A percentile compares a stretch with the other conserved stretches of the same genome.
Conservation (phyloP, 192 early-diverging fungal species). For the Piromyces sp. region DNA sequence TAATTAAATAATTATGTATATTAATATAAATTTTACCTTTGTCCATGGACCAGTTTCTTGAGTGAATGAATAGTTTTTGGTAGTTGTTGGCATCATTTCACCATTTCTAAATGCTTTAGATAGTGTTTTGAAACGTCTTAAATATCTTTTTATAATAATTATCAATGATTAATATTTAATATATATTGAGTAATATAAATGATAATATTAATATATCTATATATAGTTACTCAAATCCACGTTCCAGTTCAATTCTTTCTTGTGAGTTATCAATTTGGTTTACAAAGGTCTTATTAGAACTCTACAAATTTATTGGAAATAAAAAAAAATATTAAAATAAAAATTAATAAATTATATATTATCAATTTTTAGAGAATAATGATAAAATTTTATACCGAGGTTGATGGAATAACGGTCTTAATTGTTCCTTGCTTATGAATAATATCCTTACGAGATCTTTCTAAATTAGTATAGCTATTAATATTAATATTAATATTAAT, state of each 20-base stretch:
- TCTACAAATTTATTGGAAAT: too few relatives aligned
- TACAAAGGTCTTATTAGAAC: neutral
- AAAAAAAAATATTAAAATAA: too few relatives aligned
- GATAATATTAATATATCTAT: too few relatives aligned
- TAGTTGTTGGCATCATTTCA: neutral
- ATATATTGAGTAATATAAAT: too few relatives aligned
- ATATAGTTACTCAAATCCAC: slow-evolving; percentile 20
- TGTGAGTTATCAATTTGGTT: neutral
- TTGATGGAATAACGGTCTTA: neutral
- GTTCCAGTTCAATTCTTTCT: slow-evolving; percentile 18
- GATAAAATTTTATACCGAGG: neutral
- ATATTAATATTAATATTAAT: neutral
- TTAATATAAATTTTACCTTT: neutral
- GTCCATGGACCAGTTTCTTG: neutral
- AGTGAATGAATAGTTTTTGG: neutral
- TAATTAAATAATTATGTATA: too few relatives aligned
- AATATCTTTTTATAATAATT: slow-evolving; percentile 16
- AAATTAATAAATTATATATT: neutral
- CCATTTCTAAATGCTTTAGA: slow-evolving; percentile 20
- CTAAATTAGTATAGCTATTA: slow-evolving; percentile 2
- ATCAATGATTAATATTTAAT: too few relatives aligned
- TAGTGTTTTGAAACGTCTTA: slow-evolving; percentile 35
- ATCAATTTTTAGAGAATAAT: too few relatives aligned
- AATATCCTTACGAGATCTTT: slow-evolving; percentile 1
- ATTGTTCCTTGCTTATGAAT: neutral